These are phyloP conservation scores for Lavandula angustifolia DNA, from an alignment of 257 asterid genomes.

Conservation along the genomic window DNA sequence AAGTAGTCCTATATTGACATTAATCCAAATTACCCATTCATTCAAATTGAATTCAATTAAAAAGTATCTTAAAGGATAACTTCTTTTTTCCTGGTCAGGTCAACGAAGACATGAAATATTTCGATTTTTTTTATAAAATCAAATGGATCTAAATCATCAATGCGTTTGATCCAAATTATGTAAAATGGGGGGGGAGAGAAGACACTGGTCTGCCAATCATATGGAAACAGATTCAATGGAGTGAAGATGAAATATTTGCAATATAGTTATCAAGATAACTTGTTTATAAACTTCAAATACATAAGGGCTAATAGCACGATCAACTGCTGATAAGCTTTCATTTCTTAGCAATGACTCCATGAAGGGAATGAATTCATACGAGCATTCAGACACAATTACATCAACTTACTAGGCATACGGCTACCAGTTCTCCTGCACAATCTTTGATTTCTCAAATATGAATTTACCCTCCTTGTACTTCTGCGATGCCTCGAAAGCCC, in stretches of 20 bases:
- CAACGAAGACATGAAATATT: too few species aligned
- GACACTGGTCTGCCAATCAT: not conserved
- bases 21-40: too few species aligned
- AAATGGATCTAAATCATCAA: too few species aligned
- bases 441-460: constrained; percentile 72
- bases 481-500: constrained; percentile 72
- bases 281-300: constrained; percentile 24
- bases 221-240: not conserved
- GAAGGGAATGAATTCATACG: constrained; percentile 24
- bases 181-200: too few species aligned
- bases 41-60: too few species aligned
- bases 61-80: too few species aligned
- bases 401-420: constrained; percentile 17
- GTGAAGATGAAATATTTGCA: too few species aligned
- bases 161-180: too few species aligned
- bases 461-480: constrained; percentile 84
- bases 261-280: constrained; percentile 18
- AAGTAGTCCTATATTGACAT: too few species aligned
- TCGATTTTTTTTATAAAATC: too few species aligned
- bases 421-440: constrained; percentile 83
- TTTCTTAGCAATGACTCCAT: constrained; percentile 22
- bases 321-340: not conserved
- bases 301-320: constrained; percentile 10
- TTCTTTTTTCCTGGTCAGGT: too few species aligned
- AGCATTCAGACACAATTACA: constrained; percentile 15